Evolutionary conservation across 192 early-diverging fungal species (phyloP), one percentile per base, ranked within the genome.

Genomic region (Endogone sp.): DNA sequence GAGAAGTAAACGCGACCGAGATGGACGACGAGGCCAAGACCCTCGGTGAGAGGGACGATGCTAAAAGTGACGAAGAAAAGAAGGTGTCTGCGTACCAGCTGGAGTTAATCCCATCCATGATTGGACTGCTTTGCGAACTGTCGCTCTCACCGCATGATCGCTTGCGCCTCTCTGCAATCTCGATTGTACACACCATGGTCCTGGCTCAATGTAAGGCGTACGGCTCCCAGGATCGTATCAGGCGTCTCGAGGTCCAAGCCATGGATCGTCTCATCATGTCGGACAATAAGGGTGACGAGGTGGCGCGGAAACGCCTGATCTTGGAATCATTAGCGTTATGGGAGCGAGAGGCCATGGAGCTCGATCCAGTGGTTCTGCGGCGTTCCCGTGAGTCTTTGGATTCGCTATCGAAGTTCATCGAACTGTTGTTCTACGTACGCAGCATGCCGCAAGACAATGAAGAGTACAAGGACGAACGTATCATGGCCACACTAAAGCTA

Each of bases 401-500:
- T 10, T 75, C 79, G 3, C 66, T 89, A 9, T 73, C 76, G 59
- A 69, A 71, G 44, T 85, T 91, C 60, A 58, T 89, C 31, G 83
- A 81, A 24, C 28, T 89, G 28, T 62, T 85, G 37, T 56, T 86
- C 0, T 72, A 75, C 29, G 75, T 91, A 27, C 78, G 88, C 49
- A 81, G 84, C 49, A 70, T 88, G 9, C 86, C 90, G 1, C 32
- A 22, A 6, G 71, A 75, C 9, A 80, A 75, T 20, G 73, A 83
- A 29, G 78, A 86, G 62, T 83, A 75, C 68, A 78, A 84, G 65
- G 88, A 89, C 59, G 90, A 92, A 60, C 74, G 81, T n/a, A 81
- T 88, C 23, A 82, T 83, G 25, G 79, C 80, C 23, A 82, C 85
- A 0, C 63, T 92, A 16, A 88, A 86, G 62, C 68, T 92, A 63